Evolutionary conservation across 352 stramenopile genomes (phyloP).

Genomic region (Phytophthora lateralis): DNA sequence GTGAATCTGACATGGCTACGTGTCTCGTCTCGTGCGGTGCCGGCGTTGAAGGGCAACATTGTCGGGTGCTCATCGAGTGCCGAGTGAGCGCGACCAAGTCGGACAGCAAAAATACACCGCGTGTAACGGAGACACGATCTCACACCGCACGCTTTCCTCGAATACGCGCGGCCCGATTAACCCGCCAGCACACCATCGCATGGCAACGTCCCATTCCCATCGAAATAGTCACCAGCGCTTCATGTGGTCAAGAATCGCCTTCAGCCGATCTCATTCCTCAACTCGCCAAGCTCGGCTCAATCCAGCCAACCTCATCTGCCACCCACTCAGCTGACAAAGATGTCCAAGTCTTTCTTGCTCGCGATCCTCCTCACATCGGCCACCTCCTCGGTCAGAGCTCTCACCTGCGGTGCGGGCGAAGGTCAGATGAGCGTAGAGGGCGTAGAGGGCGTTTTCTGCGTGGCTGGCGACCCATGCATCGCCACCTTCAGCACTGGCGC

Average conservation of each 20-base stretch:
- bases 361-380: slow-evolving; percentile 26
- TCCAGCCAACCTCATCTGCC: background rate
- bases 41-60: no score
- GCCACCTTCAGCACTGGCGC: slow-evolving; percentile 28
- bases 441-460: slow-evolving; percentile 37
- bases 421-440: slow-evolving; percentile 45
- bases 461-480: slow-evolving; percentile 29
- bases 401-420: slow-evolving; percentile 24
- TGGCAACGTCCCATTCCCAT: slow-evolving; percentile 15
- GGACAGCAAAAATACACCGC: slow-evolving; percentile 1
- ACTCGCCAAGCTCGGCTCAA: slow-evolving; percentile 19
- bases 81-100: no score
- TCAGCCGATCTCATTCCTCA: slow-evolving; percentile 17
- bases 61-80: no score
- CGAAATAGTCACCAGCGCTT: slow-evolving; percentile 20
- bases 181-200: slow-evolving; percentile 5
- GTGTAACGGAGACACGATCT: background rate
- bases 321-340: slow-evolving; percentile 2
- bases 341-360: slow-evolving; percentile 40
- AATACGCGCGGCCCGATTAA: background rate
- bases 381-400: slow-evolving; percentile 13
- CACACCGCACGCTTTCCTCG: background rate
- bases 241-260: background rate
- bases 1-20: no score
- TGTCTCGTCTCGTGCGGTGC: no score